Evolutionary conservation across 768 basidiomycete genomes (phyloP).

Genomic region (Rhodotorula taiwanensis): DNA sequence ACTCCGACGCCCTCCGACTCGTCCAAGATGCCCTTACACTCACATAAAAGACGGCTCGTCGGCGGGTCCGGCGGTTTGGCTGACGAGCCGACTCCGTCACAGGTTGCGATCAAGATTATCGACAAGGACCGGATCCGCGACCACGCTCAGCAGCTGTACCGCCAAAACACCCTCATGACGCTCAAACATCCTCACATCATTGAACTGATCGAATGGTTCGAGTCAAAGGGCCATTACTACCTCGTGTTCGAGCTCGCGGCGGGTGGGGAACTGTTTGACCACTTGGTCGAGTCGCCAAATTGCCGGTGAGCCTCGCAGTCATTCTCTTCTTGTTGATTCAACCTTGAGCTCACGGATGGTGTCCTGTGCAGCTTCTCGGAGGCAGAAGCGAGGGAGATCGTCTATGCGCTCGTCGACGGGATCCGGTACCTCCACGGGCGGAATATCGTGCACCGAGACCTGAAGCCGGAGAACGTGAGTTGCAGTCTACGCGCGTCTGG

Average conservation of each 20-base stretch:
- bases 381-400: constrained; percentile 28
- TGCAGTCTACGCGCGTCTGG: constrained; percentile 48
- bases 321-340: constrained; percentile 63
- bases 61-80: too few species aligned
- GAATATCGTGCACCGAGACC: constrained; percentile 74
- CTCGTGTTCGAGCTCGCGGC: constrained; percentile 96
- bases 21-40: neutral
- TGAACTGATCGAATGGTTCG: constrained; percentile 29
- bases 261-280: constrained; percentile 94
- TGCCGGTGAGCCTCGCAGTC: constrained; percentile 41
- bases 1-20: too few species aligned
- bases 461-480: constrained; percentile 57
- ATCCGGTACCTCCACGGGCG: constrained; percentile 81
- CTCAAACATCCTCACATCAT: constrained; percentile 29
- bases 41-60: too few species aligned
- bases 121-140: constrained; percentile 17
- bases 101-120: constrained; percentile 36
- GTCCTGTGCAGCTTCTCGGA: constrained; percentile 48
- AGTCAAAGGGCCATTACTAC: constrained; percentile 49
- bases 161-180: constrained; percentile 24
- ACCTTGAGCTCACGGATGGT: too few species aligned
- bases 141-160: constrained; percentile 21
- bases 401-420: constrained; percentile 53
- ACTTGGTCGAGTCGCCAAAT: constrained; percentile 59
- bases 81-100: too few species aligned